Base-by-base conservation (phyloP, 305 asterid species). In the Withania somnifera region DNA sequence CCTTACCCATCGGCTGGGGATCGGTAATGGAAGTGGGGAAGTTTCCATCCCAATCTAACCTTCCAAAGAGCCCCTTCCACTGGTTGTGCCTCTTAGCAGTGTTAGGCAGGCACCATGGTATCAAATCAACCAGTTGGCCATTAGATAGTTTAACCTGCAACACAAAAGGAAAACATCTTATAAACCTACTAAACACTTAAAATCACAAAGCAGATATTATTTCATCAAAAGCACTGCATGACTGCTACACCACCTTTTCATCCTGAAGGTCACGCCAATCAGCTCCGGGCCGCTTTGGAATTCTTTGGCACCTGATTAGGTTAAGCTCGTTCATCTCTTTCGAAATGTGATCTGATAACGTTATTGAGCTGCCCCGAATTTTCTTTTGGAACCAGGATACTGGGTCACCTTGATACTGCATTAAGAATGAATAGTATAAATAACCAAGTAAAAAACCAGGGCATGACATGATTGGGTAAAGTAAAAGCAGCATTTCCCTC, bases 1-100 rank as follows among this genome's bases (percentile, higher is more conserved):
- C 92, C 78, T 89, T 89, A 78, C 92, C 92, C 92, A 89, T 89
- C 24, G 92, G 92, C 69, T 89, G 92, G 71, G 92, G 90, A 36
- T 89, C 92, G n/a, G 92, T 89, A n/a, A 87, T 81, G 77, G 90
- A 87, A 63, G 90, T 87, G 2, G 92, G 92, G 60, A 89, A 89
- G 71, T 89, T 89, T 17, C 90, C 90, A 78, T 89, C 90, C 92
- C 92, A 89, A 80, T 87, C 90, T 79, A 89, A 82, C 84, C 90
- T 86, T 19, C 92, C 92, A 81, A 87, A 89, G 47, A 89, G 88
- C 45, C 90, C 92, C 88, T 89, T 89, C 92, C 92, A 89, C 85
- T 89, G 92, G 82, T 89, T 89, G 87, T 89, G 92, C 87, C 92
- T 86, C 86, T 89, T 83, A 79, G 92, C 92, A 40, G 92, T 89